Evolutionary conservation across 805 yeast genomes (phyloP), one percentile per base, ranked within the genome.

Genomic region (Debaryomyces maramus): DNA sequence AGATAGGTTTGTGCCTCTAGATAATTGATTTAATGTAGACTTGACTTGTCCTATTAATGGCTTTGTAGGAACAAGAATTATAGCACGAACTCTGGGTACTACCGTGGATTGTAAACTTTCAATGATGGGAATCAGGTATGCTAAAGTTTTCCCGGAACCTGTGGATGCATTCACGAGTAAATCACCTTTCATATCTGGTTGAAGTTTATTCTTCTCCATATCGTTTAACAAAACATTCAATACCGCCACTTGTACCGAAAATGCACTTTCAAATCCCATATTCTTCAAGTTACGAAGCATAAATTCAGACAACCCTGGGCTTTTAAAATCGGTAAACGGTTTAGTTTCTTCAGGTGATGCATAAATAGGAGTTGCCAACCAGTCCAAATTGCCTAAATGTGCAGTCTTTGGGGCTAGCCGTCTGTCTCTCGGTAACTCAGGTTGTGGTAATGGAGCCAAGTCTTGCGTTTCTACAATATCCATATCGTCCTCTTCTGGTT

Each of bases 61-160:
- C 52, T 81, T 83, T 7, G 99, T 93, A 7, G 99, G 99, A 1
- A 91, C 88, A 16, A 93, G 58, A 1, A 93, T 70, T 3, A 93
- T 68, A 27, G 93, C 90, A 37, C 96, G 65, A 3, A 87, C 60
- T 38, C 80, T 69, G 2, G 95, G 90, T 2, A 88, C 88, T 1
- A 75, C 67, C 41, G 96, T 73, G 6, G 65, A 61, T 11, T 72
- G 65, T 38, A 91, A 67, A 2, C 80, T 65, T 45, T 90, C 89
- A 2, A 93, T 72, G 6, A 93, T 75, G 1, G 99, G 98, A 2
- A 91, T 73, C 36, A 81, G 73, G 55, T 91, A 91, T 2, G 97
- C 95, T 39, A 93, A 67, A 0, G 99, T 91, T 58, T 91, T 91
- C 53, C 99, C 99, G 0, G 96, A 85, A 31, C 99, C 99, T 0